Percentiles rank a stretch among this genome's conserved stretches.
Evolutionary conservation across 2,329 filamentous ascomycete genomes (phyloP).

Genomic region (Davidsoniella neocaledoniae): DNA sequence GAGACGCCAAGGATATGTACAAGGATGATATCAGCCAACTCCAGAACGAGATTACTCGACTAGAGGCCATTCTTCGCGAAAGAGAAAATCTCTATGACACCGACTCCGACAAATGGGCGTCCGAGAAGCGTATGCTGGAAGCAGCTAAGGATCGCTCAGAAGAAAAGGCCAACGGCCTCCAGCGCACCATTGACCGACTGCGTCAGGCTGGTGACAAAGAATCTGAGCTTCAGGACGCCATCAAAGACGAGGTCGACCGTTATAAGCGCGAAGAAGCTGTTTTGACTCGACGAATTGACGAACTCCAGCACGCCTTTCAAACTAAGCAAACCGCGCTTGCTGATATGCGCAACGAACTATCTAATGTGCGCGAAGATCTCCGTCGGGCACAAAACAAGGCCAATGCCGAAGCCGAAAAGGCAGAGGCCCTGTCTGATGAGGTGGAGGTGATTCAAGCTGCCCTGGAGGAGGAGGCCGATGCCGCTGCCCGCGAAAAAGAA

Average conservation of each 20-base stretch:
- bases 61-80: conserved; percentile 49
- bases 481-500: conserved; percentile 24
- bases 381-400: conserved; percentile 49
- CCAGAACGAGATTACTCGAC: conserved; percentile 41
- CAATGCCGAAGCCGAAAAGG: conserved; percentile 44
- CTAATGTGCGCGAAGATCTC: conserved; percentile 49
- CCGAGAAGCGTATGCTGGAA: conserved; percentile 46
- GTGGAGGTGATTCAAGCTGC: conserved; percentile 54
- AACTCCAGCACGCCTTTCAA: conserved; percentile 54
- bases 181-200: conserved; percentile 53
- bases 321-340: conserved; percentile 49
- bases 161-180: conserved; percentile 48
- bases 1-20: conserved; percentile 33
- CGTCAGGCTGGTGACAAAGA: conserved; percentile 56
- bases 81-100: conserved; percentile 55
- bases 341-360: conserved; percentile 47
- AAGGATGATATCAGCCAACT: conserved; percentile 32
- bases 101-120: conserved; percentile 57
- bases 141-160: conserved; percentile 49
- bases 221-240: conserved; percentile 45
- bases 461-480: conserved; percentile 47
- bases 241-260: conserved; percentile 54
- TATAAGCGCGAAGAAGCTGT: conserved; percentile 55
- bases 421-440: conserved; percentile 56
- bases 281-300: conserved; percentile 56